A percentile compares a stretch with the other conserved stretches of the same genome.
phyloP scores from a whole-genome alignment of 768 basidiomycete species.

The Collybia mongolica region DNA sequence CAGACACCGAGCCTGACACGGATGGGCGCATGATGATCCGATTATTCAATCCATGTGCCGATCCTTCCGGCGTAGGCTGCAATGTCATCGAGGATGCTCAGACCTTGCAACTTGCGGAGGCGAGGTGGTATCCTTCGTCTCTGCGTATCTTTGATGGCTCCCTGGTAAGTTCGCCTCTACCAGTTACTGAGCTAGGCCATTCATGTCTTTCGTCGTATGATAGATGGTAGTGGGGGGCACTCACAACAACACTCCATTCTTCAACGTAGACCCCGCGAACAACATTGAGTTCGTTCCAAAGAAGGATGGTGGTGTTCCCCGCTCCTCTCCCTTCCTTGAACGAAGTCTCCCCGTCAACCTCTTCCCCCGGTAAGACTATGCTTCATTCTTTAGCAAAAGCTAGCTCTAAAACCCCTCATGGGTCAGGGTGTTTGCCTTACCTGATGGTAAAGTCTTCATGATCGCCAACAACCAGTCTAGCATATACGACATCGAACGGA shows the following conservation, averaged over 20 bases:
- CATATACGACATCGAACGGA: conserved; percentile 37
- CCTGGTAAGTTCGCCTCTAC: conserved; percentile 30
- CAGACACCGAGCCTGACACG: conserved; percentile 16
- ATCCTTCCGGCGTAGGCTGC: conserved; percentile 24
- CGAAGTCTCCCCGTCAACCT: conserved; percentile 17
- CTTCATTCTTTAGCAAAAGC: too few relatives aligned
- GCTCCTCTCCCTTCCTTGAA: conserved; percentile 22
- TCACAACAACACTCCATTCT: neutral
- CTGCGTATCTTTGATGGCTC: conserved; percentile 31
- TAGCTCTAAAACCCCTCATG: conserved; percentile 13
- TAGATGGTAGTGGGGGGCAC: neutral
- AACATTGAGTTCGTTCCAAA: conserved; percentile 36
- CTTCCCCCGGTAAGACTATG: conserved; percentile 14
- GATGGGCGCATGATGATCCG: conserved; percentile 35
- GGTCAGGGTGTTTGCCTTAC: conserved; percentile 27
- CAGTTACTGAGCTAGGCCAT: conserved; percentile 25
- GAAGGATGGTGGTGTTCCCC: conserved; percentile 25
- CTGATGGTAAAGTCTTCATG: conserved; percentile 41
- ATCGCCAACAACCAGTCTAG: conserved; percentile 41
- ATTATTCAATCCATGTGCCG: conserved; percentile 37
- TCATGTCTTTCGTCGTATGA: neutral
- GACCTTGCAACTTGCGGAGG: conserved; percentile 29
- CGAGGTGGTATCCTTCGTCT: conserved; percentile 42
- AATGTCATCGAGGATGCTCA: conserved; percentile 34
- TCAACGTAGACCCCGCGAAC: neutral